phyloP scores from a whole-genome alignment of 2,329 filamentous ascomycete species.

The Exophiala dermatitidis region DNA sequence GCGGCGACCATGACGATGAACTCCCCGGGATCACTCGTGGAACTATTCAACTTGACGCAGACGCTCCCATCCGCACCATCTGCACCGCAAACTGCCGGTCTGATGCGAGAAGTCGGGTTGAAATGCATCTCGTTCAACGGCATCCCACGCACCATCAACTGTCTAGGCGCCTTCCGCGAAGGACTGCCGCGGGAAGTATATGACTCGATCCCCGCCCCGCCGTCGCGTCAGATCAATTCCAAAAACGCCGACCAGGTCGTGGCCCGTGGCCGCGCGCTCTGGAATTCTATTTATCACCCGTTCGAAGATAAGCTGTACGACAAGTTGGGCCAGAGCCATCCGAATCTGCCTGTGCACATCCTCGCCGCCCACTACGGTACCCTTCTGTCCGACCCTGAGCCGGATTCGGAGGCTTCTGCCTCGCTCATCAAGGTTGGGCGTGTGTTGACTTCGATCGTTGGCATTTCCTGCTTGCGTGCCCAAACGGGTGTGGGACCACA shows the following conservation, averaged over 20 bases:
- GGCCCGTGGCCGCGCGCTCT: conserved; percentile 57
- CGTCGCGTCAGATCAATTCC: conserved; percentile 49
- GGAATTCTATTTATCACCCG: conserved; percentile 70
- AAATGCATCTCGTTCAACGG: conserved; percentile 45
- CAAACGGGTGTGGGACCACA: conserved; percentile 79
- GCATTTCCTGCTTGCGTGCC: conserved; percentile 65
- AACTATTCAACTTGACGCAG: conserved; percentile 55
- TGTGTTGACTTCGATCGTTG: conserved; percentile 64
- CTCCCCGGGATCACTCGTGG: conserved; percentile 58
- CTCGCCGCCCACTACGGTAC: conserved; percentile 66
- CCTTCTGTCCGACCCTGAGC: conserved; percentile 61
- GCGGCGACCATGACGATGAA: conserved; percentile 82
- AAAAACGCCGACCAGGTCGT: conserved; percentile 51
- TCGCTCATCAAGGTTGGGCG: conserved; percentile 55
- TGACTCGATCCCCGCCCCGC: conserved; percentile 47
- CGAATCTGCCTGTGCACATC: conserved; percentile 75
- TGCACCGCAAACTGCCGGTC: conserved; percentile 31
- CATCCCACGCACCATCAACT: conserved; percentile 78
- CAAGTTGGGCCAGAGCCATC: conserved; percentile 68
- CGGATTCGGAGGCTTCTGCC: conserved; percentile 29
- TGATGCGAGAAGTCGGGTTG: conserved; percentile 41
- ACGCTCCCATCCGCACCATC: conserved; percentile 32
- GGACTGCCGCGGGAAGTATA: conserved; percentile 53
- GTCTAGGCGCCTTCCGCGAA: conserved; percentile 62
- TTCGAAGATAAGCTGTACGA: conserved; percentile 64